phyloP scores from a whole-genome alignment of 2,329 filamentous ascomycete species.

The Fusarium brachygibbosum region DNA sequence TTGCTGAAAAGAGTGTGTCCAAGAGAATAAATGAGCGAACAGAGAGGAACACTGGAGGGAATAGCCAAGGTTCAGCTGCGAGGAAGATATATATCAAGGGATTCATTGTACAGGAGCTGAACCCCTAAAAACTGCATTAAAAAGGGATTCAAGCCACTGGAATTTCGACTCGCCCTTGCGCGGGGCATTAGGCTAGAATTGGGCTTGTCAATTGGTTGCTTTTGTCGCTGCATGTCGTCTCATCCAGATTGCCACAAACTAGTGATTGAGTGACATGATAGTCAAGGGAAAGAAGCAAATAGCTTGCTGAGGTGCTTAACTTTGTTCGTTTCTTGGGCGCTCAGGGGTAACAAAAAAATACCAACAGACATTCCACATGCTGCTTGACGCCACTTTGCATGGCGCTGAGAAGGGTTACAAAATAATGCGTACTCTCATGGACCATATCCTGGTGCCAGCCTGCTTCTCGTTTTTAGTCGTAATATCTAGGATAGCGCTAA shows the following conservation, averaged over 20 bases:
- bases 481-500: background rate
- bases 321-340: background rate
- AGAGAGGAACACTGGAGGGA: background rate
- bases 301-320: conserved; percentile 10
- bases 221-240: background rate
- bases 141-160: conserved; percentile 27
- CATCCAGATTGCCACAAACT: conserved; percentile 1
- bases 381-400: background rate
- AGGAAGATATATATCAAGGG: conserved; percentile 16
- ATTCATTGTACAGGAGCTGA: background rate
- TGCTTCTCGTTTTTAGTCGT: background rate
- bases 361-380: conserved; percentile 13
- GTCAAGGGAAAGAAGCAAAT: background rate
- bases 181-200: background rate
- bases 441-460: background rate
- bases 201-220: conserved; percentile 3
- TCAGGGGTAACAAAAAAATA: conserved; percentile 13
- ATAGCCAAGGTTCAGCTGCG: background rate
- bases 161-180: conserved; percentile 26
- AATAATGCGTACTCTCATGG: background rate
- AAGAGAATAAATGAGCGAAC: conserved; percentile 11
- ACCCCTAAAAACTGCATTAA: background rate
- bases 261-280: background rate
- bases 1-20: conserved; percentile 7
- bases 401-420: background rate